Base-by-base conservation (phyloP, 345 rosid species). In the Heritiera fomes region DNA sequence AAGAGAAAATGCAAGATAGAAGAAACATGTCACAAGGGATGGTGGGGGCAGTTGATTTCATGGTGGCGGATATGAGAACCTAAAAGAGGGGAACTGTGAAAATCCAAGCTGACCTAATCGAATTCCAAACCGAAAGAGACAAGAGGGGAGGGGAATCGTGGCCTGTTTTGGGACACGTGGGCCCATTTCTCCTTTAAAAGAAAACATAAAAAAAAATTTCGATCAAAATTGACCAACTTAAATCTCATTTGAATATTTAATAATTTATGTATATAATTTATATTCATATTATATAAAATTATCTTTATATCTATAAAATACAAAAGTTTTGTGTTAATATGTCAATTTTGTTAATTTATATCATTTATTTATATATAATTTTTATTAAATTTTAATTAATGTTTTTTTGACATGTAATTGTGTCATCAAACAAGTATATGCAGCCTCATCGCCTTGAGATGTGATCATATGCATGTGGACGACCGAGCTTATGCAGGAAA, bases 391-490 rank as follows among this genome's bases (percentile, higher is more conserved):
- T 34, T 34, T 34, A 1, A 34, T 34, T 34, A 1, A 3, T 34
- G 3, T 34, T 34, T 1, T 34, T 34, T 34, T 34, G 2, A 34
- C 3, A 34, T 34, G 3, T 34, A 34, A 3, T 23, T 23, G 28
- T 23, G 28, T 23, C 28, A 23, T 23, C 28, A 23, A 23, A 23
- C 28, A 23, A 34, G 38, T 3, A 34, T 2, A 34, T 2, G 38
- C 38, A 34, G 3, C 38, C 38, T 34, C 38, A 1, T 34, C 3
- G 38, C 2, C 2, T 34, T 34, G 38, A 34, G 38, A 34, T 28
- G 59, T 60, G 71, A 66, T 41, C 53, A 23, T 1, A n/a, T 49
- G 69, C 84, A 78, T 76, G 81, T 80, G 84, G 64, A 61, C 74
- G 62, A 49, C 84, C 75, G 76, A 20, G 17, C 53, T 64, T 45